Percentiles rank a stretch among this genome's conserved stretches.
Conservation (phyloP, 257 asterid species). For the Rauvolfia tetraphylla region DNA sequence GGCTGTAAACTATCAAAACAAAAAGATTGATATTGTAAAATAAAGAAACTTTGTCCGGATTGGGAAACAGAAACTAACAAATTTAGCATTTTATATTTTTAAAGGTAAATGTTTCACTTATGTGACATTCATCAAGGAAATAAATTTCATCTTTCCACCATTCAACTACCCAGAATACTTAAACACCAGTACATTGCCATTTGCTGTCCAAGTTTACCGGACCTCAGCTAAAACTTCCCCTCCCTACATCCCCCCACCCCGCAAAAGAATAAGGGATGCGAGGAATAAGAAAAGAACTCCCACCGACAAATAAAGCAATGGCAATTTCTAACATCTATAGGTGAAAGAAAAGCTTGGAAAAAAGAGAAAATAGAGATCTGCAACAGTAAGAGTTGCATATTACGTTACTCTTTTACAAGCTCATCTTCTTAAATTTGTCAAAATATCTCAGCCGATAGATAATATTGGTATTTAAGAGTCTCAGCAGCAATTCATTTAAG, state of each 20-base stretch:
- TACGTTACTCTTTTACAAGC: neutral
- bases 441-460: neutral
- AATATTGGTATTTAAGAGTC: neutral
- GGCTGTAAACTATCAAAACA: neutral
- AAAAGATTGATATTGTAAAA: neutral
- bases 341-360: neutral
- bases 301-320: conserved; percentile 5
- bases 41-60: neutral
- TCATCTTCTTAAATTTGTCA: neutral
- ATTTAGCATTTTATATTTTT: neutral
- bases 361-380: conserved; percentile 7
- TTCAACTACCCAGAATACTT: neutral
- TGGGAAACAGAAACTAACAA: neutral
- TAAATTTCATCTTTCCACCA: neutral
- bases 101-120: neutral
- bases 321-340: neutral
- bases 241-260: neutral
- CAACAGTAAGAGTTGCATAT: neutral
- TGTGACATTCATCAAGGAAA: neutral
- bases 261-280: neutral
- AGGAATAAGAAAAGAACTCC: neutral
- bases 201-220: neutral
- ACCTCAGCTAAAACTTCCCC: neutral
- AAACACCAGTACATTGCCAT: neutral
- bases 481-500: neutral